A percentile compares a stretch with the other conserved stretches of the same genome.
Evolutionary conservation across 2,329 filamentous ascomycete genomes (phyloP).

Genomic region (Phialophora tarda): DNA sequence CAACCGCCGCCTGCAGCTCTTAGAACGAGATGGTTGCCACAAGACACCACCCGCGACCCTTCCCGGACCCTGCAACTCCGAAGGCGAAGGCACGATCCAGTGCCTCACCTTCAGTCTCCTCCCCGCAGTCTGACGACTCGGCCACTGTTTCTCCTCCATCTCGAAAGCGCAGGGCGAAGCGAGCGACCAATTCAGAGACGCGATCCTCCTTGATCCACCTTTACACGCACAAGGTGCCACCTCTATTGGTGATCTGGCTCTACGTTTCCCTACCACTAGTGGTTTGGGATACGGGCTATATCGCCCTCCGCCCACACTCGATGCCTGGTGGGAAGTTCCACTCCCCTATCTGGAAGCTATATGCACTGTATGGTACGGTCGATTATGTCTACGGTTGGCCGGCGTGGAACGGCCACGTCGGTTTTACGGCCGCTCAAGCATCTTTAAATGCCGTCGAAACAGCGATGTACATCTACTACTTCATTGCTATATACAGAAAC

Average conservation of each 20-base stretch:
- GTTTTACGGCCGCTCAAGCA: slow-evolving; percentile 79
- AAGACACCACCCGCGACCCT: slow-evolving; percentile 59
- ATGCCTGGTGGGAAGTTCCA: slow-evolving; percentile 80
- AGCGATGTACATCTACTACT: slow-evolving; percentile 66
- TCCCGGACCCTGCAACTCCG: slow-evolving; percentile 47
- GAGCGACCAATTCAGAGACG: slow-evolving; percentile 18
- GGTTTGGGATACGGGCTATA: slow-evolving; percentile 79
- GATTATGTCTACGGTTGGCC: slow-evolving; percentile 84
- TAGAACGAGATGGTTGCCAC: slow-evolving; percentile 60
- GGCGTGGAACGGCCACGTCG: slow-evolving; percentile 69
- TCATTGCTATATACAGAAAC: slow-evolving; percentile 44
- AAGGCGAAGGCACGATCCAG: slow-evolving; percentile 27
- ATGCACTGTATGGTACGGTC: slow-evolving; percentile 77
- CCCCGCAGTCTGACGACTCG: slow-evolving; percentile 17
- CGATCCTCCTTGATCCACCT: slow-evolving; percentile 29
- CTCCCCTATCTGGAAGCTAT: slow-evolving; percentile 74
- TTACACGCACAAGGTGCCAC: slow-evolving; percentile 67
- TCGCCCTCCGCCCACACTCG: slow-evolving; percentile 77
- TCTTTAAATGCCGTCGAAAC: slow-evolving; percentile 72
- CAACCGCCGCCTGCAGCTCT: neutral
- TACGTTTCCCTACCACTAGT: slow-evolving; percentile 76
- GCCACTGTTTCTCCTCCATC: slow-evolving; percentile 9
- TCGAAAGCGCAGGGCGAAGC: slow-evolving; percentile 37
- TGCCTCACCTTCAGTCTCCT: slow-evolving; percentile 35
- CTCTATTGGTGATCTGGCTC: slow-evolving; percentile 72